Conservation (phyloP, 208 protist species). For the Trypanosoma congolense region DNA sequence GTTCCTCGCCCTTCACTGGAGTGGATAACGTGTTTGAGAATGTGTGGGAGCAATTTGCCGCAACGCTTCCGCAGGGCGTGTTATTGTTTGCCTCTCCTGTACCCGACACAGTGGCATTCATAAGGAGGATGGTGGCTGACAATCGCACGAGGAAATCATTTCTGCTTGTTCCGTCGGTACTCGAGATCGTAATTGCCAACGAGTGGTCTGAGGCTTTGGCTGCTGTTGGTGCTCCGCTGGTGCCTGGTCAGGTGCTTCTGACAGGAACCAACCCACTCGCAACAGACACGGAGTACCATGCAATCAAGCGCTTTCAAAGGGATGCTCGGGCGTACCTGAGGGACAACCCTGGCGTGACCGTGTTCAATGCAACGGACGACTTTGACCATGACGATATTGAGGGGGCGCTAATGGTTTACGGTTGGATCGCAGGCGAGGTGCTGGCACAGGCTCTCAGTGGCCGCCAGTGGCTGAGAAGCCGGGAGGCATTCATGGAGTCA, state of each 20-base stretch:
- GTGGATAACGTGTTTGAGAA: background rate
- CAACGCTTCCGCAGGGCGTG: background rate
- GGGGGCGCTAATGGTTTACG: conserved; percentile 29
- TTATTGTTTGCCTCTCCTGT: background rate
- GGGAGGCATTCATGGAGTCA: conserved; percentile 12
- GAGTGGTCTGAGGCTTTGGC: background rate
- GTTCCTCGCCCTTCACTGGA: background rate
- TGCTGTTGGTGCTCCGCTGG: background rate
- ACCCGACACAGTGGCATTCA: background rate
- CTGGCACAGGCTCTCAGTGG: conserved; percentile 19
- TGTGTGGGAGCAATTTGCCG: background rate
- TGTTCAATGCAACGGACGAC: conserved; percentile 1
- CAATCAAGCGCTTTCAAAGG: background rate
- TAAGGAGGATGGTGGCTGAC: background rate
- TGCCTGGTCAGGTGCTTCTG: background rate
- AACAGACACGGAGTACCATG: background rate
- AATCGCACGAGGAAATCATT: background rate
- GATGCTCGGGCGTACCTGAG: background rate
- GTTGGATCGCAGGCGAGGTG: conserved; percentile 36
- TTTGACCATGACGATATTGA: conserved; percentile 15
- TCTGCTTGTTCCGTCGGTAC: background rate
- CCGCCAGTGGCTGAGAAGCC: conserved; percentile 7
- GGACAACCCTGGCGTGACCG: background rate
- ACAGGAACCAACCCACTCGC: conserved; percentile 4
- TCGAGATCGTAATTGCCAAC: background rate